Percentiles rank a stretch among this genome's conserved stretches.
These are phyloP conservation scores for Vigna radiata DNA, from an alignment of 306 rosid species.

Conservation along the genomic window DNA sequence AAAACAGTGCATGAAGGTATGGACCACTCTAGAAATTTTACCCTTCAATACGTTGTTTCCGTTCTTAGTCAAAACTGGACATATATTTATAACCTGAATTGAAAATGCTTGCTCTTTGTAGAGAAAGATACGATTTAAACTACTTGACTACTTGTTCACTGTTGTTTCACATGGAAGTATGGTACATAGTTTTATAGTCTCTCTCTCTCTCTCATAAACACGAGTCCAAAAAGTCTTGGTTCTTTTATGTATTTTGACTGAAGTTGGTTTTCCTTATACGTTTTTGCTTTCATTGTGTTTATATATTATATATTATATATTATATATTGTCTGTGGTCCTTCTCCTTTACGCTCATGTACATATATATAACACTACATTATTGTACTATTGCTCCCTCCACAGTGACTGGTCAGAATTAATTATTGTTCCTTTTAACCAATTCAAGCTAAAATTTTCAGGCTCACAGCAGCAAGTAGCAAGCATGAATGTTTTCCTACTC, in stretches of 20 bases:
- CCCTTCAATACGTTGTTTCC: conserved; percentile 24
- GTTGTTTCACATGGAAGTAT: conserved; percentile 70
- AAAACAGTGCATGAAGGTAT: conserved; percentile 24
- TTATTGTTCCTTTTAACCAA: conserved; percentile 41
- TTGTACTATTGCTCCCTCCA: conserved; percentile 38
- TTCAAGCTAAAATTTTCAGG: conserved; percentile 40
- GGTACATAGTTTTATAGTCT: conserved; percentile 34
- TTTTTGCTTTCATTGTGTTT: conserved; percentile 34
- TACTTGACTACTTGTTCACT: conserved; percentile 44
- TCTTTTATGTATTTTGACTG: conserved; percentile 51
- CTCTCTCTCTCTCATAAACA: conserved; percentile 37
- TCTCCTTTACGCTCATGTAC: conserved; percentile 1
- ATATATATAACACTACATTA: conserved; percentile 36
- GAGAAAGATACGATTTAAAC: conserved; percentile 43
- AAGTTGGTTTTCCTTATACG: conserved; percentile 45
- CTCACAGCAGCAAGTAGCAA: conserved; percentile 3
- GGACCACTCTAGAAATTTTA: conserved; percentile 44
- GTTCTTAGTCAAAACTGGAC: conserved; percentile 40
- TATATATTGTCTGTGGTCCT: conserved; percentile 45
- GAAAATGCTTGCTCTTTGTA: conserved; percentile 34
- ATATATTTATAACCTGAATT: conserved; percentile 36
- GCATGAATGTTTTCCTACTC: conserved; percentile 25
- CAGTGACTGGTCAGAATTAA: conserved; percentile 38
- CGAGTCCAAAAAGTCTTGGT: conserved; percentile 50
- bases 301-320: too few relatives aligned